Evolutionary conservation across 768 basidiomycete genomes (phyloP), one percentile per base, ranked within the genome.

Genomic region (Suillus subaureus): DNA sequence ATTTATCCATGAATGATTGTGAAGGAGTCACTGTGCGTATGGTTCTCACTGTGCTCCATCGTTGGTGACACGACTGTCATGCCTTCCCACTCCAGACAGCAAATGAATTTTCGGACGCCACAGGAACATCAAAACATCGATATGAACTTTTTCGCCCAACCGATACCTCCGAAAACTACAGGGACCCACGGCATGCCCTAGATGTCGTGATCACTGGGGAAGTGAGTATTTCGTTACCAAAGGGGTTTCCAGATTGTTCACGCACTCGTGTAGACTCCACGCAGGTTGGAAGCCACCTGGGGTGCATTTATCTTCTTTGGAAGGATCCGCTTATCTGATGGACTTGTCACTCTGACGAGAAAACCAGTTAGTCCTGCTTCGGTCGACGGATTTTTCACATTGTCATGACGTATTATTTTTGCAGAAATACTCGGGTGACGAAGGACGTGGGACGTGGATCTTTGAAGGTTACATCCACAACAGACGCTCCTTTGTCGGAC

Each of bases 291-390:
- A 65, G 78, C 79, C 45, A 87, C 87, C 9, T 93, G 91, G 89
- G 89, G 87, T 6, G 84, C 85, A 13, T 91, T 85, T 74, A 82
- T 74, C 64, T 86, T 88, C 71, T 78, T 80, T 13, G 91, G 91
- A 58, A 79, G 84, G 31, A 81, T 91, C 54, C 79, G 84, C 40
- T 66, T 78, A 33, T 78, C 79, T 45, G 86, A 90, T 72, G 91
- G 90, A 21, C 74, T 81, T 69, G 83, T 93, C 67, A 79, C 81
- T 57, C 78, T 92, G 73, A 84, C 83, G 73, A 83, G 90, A 72
- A 82, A 86, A 76, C 84, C 88, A 69, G 89, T 90, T 70, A 67
- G 85, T 66, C 61, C 40, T 62, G 64, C 68, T 57, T 61, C 70
- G 64, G 61, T 40, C 66, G 33, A 49, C 28, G 13, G 26, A 40